phyloP scores from a whole-genome alignment of 2,329 filamentous ascomycete genomes.

The Mollisiaceae sp. region DNA sequence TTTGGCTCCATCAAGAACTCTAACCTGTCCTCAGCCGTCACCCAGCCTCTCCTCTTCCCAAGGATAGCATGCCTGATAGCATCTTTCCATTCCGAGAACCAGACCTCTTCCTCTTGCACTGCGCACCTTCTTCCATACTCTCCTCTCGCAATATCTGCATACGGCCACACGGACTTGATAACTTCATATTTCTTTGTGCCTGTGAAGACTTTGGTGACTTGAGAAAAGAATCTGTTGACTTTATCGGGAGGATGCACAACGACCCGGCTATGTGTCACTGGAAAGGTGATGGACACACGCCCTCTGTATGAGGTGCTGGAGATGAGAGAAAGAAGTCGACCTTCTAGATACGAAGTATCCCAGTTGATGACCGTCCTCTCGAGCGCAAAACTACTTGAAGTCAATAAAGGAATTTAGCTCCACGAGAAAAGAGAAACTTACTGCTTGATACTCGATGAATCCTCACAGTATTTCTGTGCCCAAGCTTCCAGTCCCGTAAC shows the following conservation, averaged over 20 bases:
- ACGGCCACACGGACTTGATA: conserved; percentile 62
- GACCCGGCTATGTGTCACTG: conserved; percentile 55
- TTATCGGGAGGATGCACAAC: conserved; percentile 57
- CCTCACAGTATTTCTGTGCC: conserved; percentile 36
- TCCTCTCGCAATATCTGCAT: conserved; percentile 53
- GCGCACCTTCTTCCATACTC: conserved; percentile 47
- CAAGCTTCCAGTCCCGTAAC: conserved; percentile 32
- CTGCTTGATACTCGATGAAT: conserved; percentile 35
- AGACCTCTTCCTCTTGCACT: conserved; percentile 52
- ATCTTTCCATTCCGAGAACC: conserved; percentile 59
- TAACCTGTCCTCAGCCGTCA: conserved; percentile 41
- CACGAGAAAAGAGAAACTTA: conserved; percentile 19
- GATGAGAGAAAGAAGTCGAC: conserved; percentile 57
- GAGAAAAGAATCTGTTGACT: conserved; percentile 59
- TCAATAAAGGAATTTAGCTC: not conserved
- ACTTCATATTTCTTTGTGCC: conserved; percentile 61
- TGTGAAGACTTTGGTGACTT: conserved; percentile 55
- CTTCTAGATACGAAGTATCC: conserved; percentile 60
- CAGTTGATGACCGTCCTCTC: conserved; percentile 60
- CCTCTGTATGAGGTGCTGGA: conserved; percentile 57
- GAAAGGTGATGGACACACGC: conserved; percentile 54
- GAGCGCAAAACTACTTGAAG: conserved; percentile 49
- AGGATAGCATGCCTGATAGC: conserved; percentile 49
- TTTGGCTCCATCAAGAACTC: conserved; percentile 40
- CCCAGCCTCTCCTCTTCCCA: conserved; percentile 36